Evolutionary conservation across 2,329 filamentous ascomycete genomes (phyloP).

Genomic region (Sporothrix mexicana): DNA sequence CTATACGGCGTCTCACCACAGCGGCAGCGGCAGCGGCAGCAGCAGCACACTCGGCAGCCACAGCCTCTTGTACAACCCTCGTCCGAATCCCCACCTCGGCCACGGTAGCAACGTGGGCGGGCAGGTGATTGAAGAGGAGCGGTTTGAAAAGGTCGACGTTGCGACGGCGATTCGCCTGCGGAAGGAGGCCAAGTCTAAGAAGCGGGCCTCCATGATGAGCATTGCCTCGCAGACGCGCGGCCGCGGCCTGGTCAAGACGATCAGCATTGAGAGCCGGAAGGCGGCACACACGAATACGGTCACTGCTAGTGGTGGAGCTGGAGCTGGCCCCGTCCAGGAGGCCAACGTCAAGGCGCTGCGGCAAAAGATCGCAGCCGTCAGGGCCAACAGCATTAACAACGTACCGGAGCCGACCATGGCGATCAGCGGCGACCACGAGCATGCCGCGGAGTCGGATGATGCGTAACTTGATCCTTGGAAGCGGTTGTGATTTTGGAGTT

Average conservation of each 20-base stretch:
- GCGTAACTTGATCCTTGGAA: background rate
- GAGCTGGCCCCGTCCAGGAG: background rate
- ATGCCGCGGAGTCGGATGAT: background rate
- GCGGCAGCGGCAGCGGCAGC: constrained; percentile 10
- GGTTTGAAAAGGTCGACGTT: constrained; percentile 40
- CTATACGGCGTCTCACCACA: background rate
- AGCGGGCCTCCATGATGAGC: constrained; percentile 38
- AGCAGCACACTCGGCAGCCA: constrained; percentile 20
- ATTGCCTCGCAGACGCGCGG: constrained; percentile 4
- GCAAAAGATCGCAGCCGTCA: background rate
- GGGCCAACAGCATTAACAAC: background rate
- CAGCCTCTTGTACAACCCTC: constrained; percentile 24
- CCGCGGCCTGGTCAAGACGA: constrained; percentile 26
- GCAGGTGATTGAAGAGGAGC: constrained; percentile 39
- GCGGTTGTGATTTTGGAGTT: background rate
- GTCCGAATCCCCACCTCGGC: constrained; percentile 14
- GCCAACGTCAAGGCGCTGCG: constrained; percentile 9
- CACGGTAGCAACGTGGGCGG: constrained; percentile 33
- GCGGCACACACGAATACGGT: background rate
- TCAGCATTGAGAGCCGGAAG: background rate
- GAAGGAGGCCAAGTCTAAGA: constrained; percentile 44
- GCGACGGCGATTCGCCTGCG: constrained; percentile 43
- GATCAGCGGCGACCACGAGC: background rate
- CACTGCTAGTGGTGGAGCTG: too few species aligned
- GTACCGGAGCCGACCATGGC: background rate